Base-by-base conservation (phyloP, 495 filamentous ascomycete species). In the Penicillium diatomitis region DNA sequence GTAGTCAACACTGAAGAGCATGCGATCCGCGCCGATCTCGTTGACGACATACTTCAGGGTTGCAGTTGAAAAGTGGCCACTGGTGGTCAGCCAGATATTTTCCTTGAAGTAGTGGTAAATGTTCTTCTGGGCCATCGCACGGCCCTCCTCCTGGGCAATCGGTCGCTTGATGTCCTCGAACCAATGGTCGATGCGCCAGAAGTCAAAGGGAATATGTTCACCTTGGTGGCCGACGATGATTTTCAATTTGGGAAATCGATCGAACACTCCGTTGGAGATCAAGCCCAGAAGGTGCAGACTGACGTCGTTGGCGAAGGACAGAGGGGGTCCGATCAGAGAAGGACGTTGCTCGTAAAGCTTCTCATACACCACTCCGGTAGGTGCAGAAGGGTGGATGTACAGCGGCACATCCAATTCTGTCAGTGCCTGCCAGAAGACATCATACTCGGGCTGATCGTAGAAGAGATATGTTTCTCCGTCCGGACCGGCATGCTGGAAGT, bases 191-290 rank as follows among this genome's bases (percentile, higher is more conserved):
- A 74, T 72, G 6, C 77, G 66, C 50, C 73, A 72, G 20, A 83
- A 56, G 60, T 78, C 74, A 47, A 77, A 79, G 2, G 78, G 77
- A 7, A 81, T 59, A 51, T 71, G 67, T 61, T 83, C 77, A 8
- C 79, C 78, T 54, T 78, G 62, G 56, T 83, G 78, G 2, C 78
- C 75, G 33, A 82, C 58, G 40, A 82, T 68, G n/a, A 81, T 61
- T 54, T 81, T 77, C 20, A 79, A 49, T 5, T 60, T 66, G 0
- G 77, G 71, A 41, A 53, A 56, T 3, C 64, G 64, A 47, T 64
- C 64, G 41, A 67, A 59, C 8, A 72, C 69, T 9, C 70, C 72
- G 44, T 64, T 65, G 2, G 63, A 66, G 35, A 73, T 59, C 44
- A 74, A 53, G 20, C 71, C 69, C 6, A 73, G 55, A 6, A 66